Percentiles rank a stretch among this genome's conserved stretches.
Evolutionary conservation across 192 early-diverging fungal species (phyloP).

Genomic region (Globomyces pollinis-pini): DNA sequence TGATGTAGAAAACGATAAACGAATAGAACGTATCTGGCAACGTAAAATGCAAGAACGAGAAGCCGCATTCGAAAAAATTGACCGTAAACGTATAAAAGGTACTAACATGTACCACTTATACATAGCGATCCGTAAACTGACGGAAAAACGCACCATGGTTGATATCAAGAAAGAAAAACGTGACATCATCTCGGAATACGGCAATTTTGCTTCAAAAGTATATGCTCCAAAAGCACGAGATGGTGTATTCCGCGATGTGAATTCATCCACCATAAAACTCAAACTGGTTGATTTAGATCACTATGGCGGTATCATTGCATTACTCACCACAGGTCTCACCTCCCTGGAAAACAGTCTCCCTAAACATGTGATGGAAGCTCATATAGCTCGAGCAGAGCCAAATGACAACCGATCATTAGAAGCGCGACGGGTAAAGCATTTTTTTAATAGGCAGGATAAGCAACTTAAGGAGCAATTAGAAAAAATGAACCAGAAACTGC

Average conservation of each 20-base stretch:
- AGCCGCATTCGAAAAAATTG: conserved; percentile 35
- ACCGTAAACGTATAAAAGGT: conserved; percentile 38
- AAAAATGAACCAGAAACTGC: conserved; percentile 40
- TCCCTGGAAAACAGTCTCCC: conserved; percentile 32
- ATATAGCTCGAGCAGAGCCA: conserved; percentile 17
- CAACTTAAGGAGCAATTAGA: conserved; percentile 47
- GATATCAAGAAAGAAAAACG: conserved; percentile 36
- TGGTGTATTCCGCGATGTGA: conserved; percentile 39
- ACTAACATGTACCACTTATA: conserved; percentile 14
- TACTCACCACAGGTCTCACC: too few species aligned
- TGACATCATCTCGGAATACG: conserved; percentile 54
- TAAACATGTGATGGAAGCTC: conserved; percentile 20
- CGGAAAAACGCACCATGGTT: conserved; percentile 36
- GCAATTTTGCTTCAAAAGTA: conserved; percentile 40
- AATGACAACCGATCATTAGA: conserved; percentile 22
- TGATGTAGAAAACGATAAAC: conserved; percentile 39
- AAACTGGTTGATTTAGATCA: conserved; percentile 28
- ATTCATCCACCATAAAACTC: conserved; percentile 20
- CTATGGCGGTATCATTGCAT: conserved; percentile 22
- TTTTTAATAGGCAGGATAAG: conserved; percentile 21
- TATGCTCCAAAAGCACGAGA: conserved; percentile 53
- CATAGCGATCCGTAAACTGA: conserved; percentile 38
- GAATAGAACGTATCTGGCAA: conserved; percentile 47
- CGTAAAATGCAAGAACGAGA: conserved; percentile 49
- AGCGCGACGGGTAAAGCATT: conserved; percentile 25